These are phyloP conservation scores for Coelastrella sp. DNA, from an alignment of 139 green algal species.

Conservation along the genomic window DNA sequence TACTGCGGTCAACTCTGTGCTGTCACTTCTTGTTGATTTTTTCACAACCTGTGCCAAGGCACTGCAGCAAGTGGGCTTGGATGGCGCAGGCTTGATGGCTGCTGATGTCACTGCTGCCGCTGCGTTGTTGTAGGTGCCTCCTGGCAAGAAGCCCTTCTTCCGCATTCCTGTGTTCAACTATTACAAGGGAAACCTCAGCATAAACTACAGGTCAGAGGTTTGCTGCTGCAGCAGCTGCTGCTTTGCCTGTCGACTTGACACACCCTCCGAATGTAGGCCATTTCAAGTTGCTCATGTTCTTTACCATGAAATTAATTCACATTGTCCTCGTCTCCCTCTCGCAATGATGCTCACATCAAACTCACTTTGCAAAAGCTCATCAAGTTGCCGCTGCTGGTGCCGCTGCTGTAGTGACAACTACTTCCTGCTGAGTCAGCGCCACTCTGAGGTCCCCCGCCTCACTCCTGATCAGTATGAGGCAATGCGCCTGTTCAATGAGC, in stretches of 20 bases:
- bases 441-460: constrained; percentile 66
- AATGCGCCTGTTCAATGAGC: constrained; percentile 57
- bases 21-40: too few species aligned
- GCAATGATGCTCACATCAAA: too few species aligned
- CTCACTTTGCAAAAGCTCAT: too few species aligned
- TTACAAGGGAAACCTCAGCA: constrained; percentile 49
- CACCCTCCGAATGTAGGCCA: not conserved
- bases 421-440: constrained; percentile 67
- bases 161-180: constrained; percentile 68
- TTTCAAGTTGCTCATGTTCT: not conserved
- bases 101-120: not conserved
- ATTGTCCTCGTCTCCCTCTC: too few species aligned
- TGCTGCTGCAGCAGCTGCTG: not conserved
- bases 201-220: constrained; percentile 17
- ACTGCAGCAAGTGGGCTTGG: too few species aligned
- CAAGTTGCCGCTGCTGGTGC: not conserved
- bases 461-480: constrained; percentile 46
- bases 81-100: not conserved
- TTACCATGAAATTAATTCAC: not conserved
- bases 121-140: constrained; percentile 57
- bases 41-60: too few species aligned
- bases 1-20: too few species aligned
- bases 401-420: constrained; percentile 62
- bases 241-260: not conserved
- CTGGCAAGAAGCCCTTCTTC: constrained; percentile 61